Conservation (phyloP, 768 basidiomycete genomes). For the Nevesoporus exiguus region DNA sequence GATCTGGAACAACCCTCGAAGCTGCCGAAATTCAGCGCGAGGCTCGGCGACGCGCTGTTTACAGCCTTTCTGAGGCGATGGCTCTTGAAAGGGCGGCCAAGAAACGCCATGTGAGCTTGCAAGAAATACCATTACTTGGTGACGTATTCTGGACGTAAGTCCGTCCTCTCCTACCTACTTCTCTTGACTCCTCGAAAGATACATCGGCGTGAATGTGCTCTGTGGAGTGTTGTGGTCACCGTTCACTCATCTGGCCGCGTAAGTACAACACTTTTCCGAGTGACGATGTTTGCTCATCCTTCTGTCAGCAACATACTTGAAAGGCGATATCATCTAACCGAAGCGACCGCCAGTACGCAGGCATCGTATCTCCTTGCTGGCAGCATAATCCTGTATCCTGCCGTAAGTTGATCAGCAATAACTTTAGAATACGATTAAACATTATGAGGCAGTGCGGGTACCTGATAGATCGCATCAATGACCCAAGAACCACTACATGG, state of each 20-base stretch:
- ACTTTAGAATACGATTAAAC: not conserved
- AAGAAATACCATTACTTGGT: slow-evolving; percentile 61
- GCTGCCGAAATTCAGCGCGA: slow-evolving; percentile 58
- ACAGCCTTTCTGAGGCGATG: slow-evolving; percentile 52
- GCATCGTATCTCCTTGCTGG: slow-evolving; percentile 73
- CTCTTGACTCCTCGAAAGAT: slow-evolving; percentile 38
- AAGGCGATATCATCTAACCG: slow-evolving; percentile 57
- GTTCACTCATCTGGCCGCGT: slow-evolving; percentile 75
- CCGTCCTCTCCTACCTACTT: not conserved
- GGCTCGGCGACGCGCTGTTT: slow-evolving; percentile 43
- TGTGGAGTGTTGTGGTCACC: slow-evolving; percentile 79
- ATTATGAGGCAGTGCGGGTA: slow-evolving; percentile 51
- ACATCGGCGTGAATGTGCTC: slow-evolving; percentile 70
- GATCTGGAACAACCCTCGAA: slow-evolving; percentile 60
- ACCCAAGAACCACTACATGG: slow-evolving; percentile 53
- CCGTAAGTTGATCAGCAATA: slow-evolving; percentile 40
- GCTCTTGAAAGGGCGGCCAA: slow-evolving; percentile 63
- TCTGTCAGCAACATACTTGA: slow-evolving; percentile 65
- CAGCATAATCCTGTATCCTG: slow-evolving; percentile 65
- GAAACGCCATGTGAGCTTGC: slow-evolving; percentile 58
- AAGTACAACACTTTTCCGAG: slow-evolving; percentile 10
- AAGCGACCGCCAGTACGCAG: slow-evolving; percentile 55
- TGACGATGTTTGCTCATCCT: slow-evolving; percentile 4
- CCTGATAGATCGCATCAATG: slow-evolving; percentile 56
- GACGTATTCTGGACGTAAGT: slow-evolving; percentile 78